phyloP scores from a whole-genome alignment of 768 basidiomycete species.

The Calocybe gangraenosa region DNA sequence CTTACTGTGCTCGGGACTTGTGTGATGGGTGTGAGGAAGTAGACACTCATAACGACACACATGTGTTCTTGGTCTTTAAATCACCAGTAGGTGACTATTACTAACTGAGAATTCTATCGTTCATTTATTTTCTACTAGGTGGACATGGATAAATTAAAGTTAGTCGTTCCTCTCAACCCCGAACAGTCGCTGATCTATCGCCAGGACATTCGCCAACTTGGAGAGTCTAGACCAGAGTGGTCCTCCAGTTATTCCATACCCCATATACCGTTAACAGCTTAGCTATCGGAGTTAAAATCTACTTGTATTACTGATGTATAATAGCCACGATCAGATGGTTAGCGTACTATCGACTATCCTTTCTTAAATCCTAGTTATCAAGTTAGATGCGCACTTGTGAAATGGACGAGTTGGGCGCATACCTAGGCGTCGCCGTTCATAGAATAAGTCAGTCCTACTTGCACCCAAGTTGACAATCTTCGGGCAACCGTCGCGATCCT shows the following conservation, averaged over 20 bases:
- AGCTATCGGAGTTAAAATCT: too few relatives aligned
- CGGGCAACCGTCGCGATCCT: constrained; percentile 96
- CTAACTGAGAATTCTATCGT: constrained; percentile 6
- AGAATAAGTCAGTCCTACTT: constrained; percentile 88
- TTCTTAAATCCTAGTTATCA: constrained; percentile 63
- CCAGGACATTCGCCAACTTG: constrained; percentile 51
- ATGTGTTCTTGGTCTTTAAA: constrained; percentile 88
- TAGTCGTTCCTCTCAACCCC: constrained; percentile 13
- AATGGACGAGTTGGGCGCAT: constrained; percentile 16
- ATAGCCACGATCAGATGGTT: too few relatives aligned
- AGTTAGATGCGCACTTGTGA: not conserved
- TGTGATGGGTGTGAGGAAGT: constrained; percentile 78
- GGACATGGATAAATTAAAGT: constrained; percentile 75
- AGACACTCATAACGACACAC: constrained; percentile 78
- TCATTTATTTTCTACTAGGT: constrained; percentile 37
- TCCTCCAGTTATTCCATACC: constrained; percentile 59
- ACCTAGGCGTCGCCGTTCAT: constrained; percentile 85
- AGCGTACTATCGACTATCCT: constrained; percentile 26
- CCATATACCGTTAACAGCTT: constrained; percentile 51
- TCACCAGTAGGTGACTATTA: constrained; percentile 47
- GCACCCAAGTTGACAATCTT: constrained; percentile 98
- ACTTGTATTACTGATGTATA: too few relatives aligned
- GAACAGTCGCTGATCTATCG: constrained; percentile 1
- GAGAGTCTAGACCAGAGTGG: constrained; percentile 44
- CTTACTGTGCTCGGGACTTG: constrained; percentile 83